phyloP scores from a whole-genome alignment of 306 rosid genomes.

The Quercus rubra region DNA sequence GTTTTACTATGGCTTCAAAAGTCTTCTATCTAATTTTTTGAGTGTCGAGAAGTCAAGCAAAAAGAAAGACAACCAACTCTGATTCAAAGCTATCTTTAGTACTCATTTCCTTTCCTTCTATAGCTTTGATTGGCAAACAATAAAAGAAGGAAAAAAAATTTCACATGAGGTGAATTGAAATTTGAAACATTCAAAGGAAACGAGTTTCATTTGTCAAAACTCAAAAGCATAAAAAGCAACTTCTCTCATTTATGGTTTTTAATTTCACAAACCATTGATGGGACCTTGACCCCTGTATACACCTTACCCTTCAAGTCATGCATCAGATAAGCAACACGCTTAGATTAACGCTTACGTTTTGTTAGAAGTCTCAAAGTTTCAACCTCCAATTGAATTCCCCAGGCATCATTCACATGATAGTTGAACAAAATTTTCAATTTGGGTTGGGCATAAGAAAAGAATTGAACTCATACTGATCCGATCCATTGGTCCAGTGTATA shows the following conservation, averaged over 20 bases:
- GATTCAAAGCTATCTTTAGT: not conserved
- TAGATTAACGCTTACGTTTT: not conserved
- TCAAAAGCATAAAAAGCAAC: no score
- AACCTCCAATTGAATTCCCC: constrained; percentile 5
- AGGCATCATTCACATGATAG: not conserved
- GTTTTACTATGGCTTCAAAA: constrained; percentile 5
- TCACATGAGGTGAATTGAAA: not conserved
- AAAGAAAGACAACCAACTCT: not conserved
- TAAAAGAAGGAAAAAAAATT: not conserved
- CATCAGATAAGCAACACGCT: no score
- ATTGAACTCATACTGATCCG: not conserved
- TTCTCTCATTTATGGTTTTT: no score
- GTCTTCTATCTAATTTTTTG: constrained; percentile 17
- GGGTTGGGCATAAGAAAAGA: not conserved
- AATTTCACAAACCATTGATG: no score
- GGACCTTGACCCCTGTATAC: no score
- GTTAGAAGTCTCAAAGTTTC: not conserved
- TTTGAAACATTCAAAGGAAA: no score
- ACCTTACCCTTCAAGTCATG: no score
- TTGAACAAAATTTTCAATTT: not conserved
- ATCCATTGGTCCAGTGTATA: no score
- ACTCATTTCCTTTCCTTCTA: not conserved
- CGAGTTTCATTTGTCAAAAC: no score
- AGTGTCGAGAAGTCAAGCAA: constrained; percentile 33
- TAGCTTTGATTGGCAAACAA: not conserved